These are phyloP conservation scores for Candida anutae DNA, from an alignment of 1,139 yeast genomes.

Conservation along the genomic window DNA sequence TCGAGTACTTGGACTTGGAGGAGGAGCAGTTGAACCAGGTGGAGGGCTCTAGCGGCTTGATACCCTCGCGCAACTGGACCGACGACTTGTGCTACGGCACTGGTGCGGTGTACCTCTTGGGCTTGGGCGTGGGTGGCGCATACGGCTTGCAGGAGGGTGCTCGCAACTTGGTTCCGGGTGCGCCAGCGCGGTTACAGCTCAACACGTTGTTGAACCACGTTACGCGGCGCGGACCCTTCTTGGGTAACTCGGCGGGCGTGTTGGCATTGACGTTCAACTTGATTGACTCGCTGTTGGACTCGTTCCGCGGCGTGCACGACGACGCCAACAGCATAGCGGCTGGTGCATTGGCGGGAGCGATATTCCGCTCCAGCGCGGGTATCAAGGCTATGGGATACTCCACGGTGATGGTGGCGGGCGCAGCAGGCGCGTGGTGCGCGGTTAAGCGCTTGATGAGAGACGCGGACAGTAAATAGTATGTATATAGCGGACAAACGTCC, in stretches of 20 bases:
- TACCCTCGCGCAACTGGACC: constrained; percentile 94
- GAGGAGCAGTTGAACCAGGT: constrained; percentile 60
- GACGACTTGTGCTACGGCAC: constrained; percentile 98
- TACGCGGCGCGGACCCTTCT: constrained; percentile 90
- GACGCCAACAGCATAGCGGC: constrained; percentile 75
- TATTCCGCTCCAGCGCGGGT: constrained; percentile 83
- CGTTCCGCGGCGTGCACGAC: constrained; percentile 82
- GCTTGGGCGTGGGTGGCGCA: constrained; percentile 75
- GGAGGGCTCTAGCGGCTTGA: constrained; percentile 83
- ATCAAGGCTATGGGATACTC: constrained; percentile 82
- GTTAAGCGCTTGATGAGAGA: constrained; percentile 51
- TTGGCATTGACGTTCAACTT: constrained; percentile 84
- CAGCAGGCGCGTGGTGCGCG: constrained; percentile 92
- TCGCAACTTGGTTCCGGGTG: constrained; percentile 61
- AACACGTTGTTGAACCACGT: constrained; percentile 87
- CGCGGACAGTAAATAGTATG: too few relatives aligned
- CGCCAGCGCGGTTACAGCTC: constrained; percentile 70
- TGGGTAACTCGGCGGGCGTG: constrained; percentile 94
- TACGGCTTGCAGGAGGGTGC: constrained; percentile 86
- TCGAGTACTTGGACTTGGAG: constrained; percentile 86
- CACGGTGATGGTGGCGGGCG: constrained; percentile 77
- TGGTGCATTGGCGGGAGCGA: constrained; percentile 89
- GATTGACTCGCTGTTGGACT: constrained; percentile 72
- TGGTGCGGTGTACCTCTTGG: constrained; percentile 80
- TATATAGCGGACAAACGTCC: too few relatives aligned